Evolutionary conservation across 495 filamentous ascomycete genomes (phyloP).

Genomic region (Cercophora samala): DNA sequence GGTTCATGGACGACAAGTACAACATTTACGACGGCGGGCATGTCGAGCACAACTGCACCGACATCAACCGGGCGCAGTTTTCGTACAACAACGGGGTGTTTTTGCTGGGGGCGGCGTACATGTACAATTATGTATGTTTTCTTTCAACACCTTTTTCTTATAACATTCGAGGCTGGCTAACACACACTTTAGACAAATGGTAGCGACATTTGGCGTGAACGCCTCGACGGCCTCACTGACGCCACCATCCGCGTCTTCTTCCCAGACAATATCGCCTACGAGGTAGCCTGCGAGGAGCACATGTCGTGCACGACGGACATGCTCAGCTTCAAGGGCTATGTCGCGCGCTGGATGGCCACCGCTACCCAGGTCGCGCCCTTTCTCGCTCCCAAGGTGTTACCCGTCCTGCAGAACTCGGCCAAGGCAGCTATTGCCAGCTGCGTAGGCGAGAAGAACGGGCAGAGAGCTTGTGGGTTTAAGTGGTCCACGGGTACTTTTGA

Average conservation of each 20-base stretch:
- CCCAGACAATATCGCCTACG: conserved; percentile 51
- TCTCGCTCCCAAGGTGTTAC: conserved; percentile 58
- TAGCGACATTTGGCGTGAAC: conserved; percentile 54
- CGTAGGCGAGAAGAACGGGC: conserved; percentile 50
- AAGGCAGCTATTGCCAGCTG: conserved; percentile 68
- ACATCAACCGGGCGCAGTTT: conserved; percentile 64
- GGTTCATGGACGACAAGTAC: conserved; percentile 62
- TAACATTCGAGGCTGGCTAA: conserved; percentile 5
- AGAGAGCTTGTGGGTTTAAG: conserved; percentile 63
- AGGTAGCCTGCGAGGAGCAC: conserved; percentile 64
- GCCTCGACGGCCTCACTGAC: conserved; percentile 58
- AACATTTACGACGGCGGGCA: conserved; percentile 74
- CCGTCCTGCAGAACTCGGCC: conserved; percentile 62
- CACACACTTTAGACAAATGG: conserved; percentile 50
- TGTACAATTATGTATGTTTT: conserved; percentile 64
- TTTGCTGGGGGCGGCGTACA: conserved; percentile 69
- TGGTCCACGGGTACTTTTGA: conserved; percentile 64
- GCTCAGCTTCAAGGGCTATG: conserved; percentile 81
- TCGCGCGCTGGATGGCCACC: conserved; percentile 75
- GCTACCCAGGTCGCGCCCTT: conserved; percentile 70
- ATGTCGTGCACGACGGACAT: conserved; percentile 70
- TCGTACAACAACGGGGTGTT: conserved; percentile 74
- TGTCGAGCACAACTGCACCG: conserved; percentile 59
- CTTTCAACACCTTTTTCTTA: neutral
- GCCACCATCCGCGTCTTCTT: conserved; percentile 61